Evolutionary conservation across 2,329 filamentous ascomycete species (phyloP), one percentile per base, ranked within the genome.

Genomic region (Claviceps quebecensis): DNA sequence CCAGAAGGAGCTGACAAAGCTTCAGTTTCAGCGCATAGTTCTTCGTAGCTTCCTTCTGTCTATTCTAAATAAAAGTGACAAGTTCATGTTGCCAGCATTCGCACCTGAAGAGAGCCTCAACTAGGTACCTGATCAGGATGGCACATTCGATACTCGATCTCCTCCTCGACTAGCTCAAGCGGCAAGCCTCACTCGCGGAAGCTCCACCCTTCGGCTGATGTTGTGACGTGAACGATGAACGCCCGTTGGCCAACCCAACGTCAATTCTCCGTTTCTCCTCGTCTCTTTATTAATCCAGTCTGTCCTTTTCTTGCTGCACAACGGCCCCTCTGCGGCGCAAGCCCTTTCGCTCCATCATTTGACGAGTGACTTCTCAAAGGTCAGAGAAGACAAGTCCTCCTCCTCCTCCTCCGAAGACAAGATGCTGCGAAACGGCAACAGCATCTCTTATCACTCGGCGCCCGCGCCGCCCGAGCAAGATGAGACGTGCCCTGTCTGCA

Each of bases 401-500:
- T 16, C 5, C 16, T 16, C 14, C 14, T 39, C 37, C 37, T n/a
- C 16, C 37, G 14, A n/a, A 9, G 9, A 17, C 16, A 41, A 41
- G 39, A 66, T 66, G 65, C 63, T 64, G 49, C 64, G 50, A 55
- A 64, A 55, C 63, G 62, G 38, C 59, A 64, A 13, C 45, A 37
- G 8, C 51, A 49, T 51, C 49, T 47, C 44, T 23, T 55, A 56
- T 46, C 34, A 34, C 48, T 49, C 53, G 29, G 50, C 58, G 8
- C 58, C 59, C 22, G 51, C 49, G 19, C 49, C 49, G 44, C 37
- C 54, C 54, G 52, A 67, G 55, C 54, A 64, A 48, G 72, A 75
- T 58, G 89, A 96, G 69, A 86, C 90, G 64, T 98, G 93, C 71
- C 93, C 91, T 53, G 87, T 97, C 59, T 98, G 93, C 84, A 96